Evolutionary conservation across 352 stramenopile species (phyloP).

Genomic region (Phytophthora crassamura): DNA sequence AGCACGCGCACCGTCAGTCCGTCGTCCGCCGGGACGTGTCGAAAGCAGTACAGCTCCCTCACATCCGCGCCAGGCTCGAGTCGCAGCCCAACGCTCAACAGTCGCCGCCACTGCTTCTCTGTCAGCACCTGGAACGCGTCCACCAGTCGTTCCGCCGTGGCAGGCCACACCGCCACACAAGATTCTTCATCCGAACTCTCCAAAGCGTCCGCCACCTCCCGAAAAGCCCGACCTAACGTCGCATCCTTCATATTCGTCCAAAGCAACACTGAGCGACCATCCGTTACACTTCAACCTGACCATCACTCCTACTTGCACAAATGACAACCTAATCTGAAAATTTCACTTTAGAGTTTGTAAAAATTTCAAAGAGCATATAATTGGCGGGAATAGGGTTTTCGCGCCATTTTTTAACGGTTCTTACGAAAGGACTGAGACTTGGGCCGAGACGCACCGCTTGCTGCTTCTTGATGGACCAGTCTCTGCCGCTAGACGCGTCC

Average conservation of each 20-base stretch:
- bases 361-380: neutral
- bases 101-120: slow-evolving; percentile 40
- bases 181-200: neutral
- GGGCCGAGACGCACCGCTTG: neutral
- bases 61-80: slow-evolving; percentile 29
- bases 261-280: neutral
- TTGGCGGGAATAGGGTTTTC: slow-evolving; percentile 17
- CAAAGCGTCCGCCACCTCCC: slow-evolving; percentile 4
- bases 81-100: slow-evolving; percentile 35
- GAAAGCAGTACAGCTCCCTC: slow-evolving; percentile 49
- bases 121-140: slow-evolving; percentile 34
- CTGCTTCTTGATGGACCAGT: slow-evolving; percentile 28
- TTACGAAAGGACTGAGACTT: slow-evolving; percentile 17
- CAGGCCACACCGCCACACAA: slow-evolving; percentile 23
- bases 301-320: slow-evolving; percentile 22
- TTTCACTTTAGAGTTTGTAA: too few relatives aligned
- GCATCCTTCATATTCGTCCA: neutral
- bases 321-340: too few relatives aligned
- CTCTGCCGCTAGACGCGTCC: slow-evolving; percentile 21
- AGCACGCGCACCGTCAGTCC: slow-evolving; percentile 41
- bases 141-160: slow-evolving; percentile 15
- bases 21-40: slow-evolving; percentile 27
- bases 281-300: slow-evolving; percentile 27
- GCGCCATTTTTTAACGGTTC: slow-evolving; percentile 16
- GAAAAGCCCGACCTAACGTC: slow-evolving; percentile 6